Evolutionary conservation across 805 yeast genomes (phyloP).

Genomic region (Jamesozyma piceae): DNA sequence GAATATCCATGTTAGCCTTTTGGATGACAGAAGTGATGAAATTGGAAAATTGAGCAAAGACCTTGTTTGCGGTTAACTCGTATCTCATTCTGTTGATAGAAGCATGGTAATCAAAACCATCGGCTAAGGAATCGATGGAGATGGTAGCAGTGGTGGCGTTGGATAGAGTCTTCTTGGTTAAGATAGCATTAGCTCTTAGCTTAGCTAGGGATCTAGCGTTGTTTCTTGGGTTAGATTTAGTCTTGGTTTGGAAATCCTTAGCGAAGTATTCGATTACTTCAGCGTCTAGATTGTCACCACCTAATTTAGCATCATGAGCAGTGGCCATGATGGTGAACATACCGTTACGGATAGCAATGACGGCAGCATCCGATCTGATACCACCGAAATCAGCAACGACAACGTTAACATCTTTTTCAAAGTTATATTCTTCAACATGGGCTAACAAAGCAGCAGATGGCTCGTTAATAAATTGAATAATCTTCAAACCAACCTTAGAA

Average conservation of each 20-base stretch:
- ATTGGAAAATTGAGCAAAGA: constrained; percentile 61
- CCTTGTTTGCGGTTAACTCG: constrained; percentile 77
- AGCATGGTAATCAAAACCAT: constrained; percentile 88
- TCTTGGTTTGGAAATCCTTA: constrained; percentile 87
- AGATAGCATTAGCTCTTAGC: constrained; percentile 70
- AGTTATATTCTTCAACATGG: constrained; percentile 46
- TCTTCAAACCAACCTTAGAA: constrained; percentile 62
- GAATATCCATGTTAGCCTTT: constrained; percentile 75
- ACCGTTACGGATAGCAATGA: constrained; percentile 88
- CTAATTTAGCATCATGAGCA: constrained; percentile 69
- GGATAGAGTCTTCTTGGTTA: constrained; percentile 83
- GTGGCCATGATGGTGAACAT: constrained; percentile 82
- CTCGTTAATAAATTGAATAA: constrained; percentile 83
- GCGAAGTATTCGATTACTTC: constrained; percentile 77
- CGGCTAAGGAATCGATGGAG: constrained; percentile 90
- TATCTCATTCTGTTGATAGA: constrained; percentile 88
- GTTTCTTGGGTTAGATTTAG: constrained; percentile 66
- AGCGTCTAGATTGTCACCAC: constrained; percentile 80
- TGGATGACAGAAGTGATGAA: constrained; percentile 66
- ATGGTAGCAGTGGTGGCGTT: constrained; percentile 82
- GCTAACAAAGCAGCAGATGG: constrained; percentile 88
- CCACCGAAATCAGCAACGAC: constrained; percentile 98
- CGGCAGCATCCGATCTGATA: constrained; percentile 90
- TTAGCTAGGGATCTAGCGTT: constrained; percentile 84
- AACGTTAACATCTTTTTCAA: constrained; percentile 25